Evolutionary conservation across 768 basidiomycete species (phyloP).

Genomic region (Naganishia vaughanmartiniae): DNA sequence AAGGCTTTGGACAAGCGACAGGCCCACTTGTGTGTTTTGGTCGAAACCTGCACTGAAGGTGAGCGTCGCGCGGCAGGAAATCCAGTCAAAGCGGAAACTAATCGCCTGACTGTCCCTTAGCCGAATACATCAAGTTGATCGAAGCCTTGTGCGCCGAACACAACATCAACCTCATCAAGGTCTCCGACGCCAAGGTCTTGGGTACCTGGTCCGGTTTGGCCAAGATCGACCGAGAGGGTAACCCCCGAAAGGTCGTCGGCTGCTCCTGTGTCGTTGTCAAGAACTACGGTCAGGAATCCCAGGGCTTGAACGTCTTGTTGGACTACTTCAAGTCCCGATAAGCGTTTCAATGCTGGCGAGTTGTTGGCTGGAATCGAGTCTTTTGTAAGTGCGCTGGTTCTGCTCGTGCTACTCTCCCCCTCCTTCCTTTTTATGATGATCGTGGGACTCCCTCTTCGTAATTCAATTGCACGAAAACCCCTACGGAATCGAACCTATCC

Average conservation of each 20-base stretch:
- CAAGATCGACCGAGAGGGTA: slow-evolving; percentile 99
- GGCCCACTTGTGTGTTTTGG: slow-evolving; percentile 96
- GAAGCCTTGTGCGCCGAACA: slow-evolving; percentile 99
- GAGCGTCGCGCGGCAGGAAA: slow-evolving; percentile 16
- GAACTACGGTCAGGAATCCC: slow-evolving; percentile 91
- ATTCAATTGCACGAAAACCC: slow-evolving; percentile 45
- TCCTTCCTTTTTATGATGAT: slow-evolving; percentile 40
- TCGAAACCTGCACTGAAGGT: slow-evolving; percentile 93
- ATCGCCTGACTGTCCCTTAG: slow-evolving; percentile 43
- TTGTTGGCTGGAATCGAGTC: not conserved
- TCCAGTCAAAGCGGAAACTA: slow-evolving; percentile 21
- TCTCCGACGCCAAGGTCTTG: slow-evolving; percentile 94
- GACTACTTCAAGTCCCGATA: slow-evolving; percentile 88
- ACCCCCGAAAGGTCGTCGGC: slow-evolving; percentile 80
- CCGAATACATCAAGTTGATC: slow-evolving; percentile 99
- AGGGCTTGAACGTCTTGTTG: slow-evolving; percentile 78
- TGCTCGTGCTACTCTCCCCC: not conserved
- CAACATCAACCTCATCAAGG: slow-evolving; percentile 99
- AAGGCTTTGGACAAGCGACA: slow-evolving; percentile 98
- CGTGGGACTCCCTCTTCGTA: slow-evolving; percentile 53
- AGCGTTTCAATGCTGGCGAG: slow-evolving; percentile 39
- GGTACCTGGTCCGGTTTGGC: slow-evolving; percentile 98
- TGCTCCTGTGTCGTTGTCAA: slow-evolving; percentile 81
- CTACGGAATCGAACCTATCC: slow-evolving; percentile 54
- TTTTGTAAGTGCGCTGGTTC: too few relatives aligned